phyloP scores from a whole-genome alignment of 805 yeast genomes.

The Saccharomycopsis olivae region DNA sequence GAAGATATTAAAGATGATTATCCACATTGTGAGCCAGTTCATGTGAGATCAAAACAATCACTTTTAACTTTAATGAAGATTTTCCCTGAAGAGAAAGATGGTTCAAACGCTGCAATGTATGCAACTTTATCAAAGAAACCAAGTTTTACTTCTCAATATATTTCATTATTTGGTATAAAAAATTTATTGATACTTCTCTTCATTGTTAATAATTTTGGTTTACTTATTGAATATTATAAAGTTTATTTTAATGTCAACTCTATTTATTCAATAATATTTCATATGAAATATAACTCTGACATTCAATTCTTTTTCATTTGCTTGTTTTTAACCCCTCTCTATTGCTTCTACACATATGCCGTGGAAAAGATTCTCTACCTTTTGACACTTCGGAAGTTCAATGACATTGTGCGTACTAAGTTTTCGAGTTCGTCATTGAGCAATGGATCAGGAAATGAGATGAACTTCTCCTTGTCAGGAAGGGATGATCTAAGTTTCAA shows the following conservation, averaged over 20 bases:
- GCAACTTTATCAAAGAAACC: neutral
- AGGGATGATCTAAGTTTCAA: constrained; percentile 7
- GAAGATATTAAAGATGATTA: constrained; percentile 14
- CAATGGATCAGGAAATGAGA: constrained; percentile 15
- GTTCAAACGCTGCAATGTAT: neutral
- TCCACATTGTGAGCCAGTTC: constrained; percentile 18
- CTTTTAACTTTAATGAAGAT: constrained; percentile 13
- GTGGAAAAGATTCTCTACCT: constrained; percentile 25
- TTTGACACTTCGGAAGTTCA: constrained; percentile 14
- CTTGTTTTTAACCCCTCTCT: constrained; percentile 22
- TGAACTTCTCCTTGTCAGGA: neutral
- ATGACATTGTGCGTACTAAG: constrained; percentile 6
- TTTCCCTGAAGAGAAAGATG: neutral
- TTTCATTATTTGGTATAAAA: constrained; percentile 26
- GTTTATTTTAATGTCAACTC: constrained; percentile 25
- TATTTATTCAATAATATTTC: constrained; percentile 24
- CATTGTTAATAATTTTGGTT: constrained; percentile 29
- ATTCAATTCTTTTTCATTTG: constrained; percentile 22
- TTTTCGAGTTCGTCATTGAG: constrained; percentile 1
- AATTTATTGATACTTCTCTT: constrained; percentile 30
- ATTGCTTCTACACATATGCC: constrained; percentile 27
- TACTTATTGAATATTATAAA: constrained; percentile 28
- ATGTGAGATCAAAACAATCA: constrained; percentile 10
- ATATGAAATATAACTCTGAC: constrained; percentile 24
- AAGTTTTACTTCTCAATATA: neutral